Evolutionary conservation across 1,284 basidiomycete genomes (phyloP).

Genomic region (Filobasidium uniguttulatum): DNA sequence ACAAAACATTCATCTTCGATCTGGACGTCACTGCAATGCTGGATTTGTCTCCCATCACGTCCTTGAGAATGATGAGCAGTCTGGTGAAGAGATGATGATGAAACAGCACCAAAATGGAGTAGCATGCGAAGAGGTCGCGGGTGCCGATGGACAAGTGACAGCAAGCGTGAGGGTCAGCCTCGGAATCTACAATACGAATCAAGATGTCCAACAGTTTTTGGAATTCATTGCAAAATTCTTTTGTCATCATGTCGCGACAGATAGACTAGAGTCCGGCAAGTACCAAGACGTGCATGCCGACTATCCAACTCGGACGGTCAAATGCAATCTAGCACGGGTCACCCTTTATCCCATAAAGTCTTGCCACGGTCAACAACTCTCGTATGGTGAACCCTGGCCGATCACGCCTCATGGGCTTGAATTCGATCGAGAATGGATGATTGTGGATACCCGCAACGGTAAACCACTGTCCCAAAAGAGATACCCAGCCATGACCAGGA

Average conservation of each 20-base stretch:
- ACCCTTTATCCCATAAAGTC: slow-evolving; percentile 14
- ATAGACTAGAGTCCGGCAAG: not conserved
- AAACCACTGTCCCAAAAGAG: slow-evolving; percentile 12
- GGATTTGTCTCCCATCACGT: slow-evolving; percentile 9
- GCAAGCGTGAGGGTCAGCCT: slow-evolving; percentile 9
- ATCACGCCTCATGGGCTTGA: slow-evolving; percentile 9
- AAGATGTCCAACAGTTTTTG: slow-evolving; percentile 11
- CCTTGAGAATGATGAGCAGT: slow-evolving; percentile 1
- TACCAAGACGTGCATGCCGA: no score
- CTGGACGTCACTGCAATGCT: slow-evolving; percentile 13
- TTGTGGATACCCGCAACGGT: slow-evolving; percentile 4
- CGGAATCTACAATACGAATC: slow-evolving; percentile 3
- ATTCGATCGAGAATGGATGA: slow-evolving; percentile 13
- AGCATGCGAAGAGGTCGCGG: slow-evolving; percentile 10
- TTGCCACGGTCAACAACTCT: slow-evolving; percentile 5
- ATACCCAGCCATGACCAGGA: slow-evolving; percentile 7
- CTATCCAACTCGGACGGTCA: not conserved
- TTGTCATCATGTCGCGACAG: no score
- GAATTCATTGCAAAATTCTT: slow-evolving; percentile 10
- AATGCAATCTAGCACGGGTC: slow-evolving; percentile 1
- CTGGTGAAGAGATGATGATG: slow-evolving; percentile 4
- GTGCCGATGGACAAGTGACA: slow-evolving; percentile 1
- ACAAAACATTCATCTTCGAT: slow-evolving; percentile 10
- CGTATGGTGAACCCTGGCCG: slow-evolving; percentile 2
- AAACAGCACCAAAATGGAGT: slow-evolving; percentile 3